These are phyloP conservation scores for Pulveroboletus sp. DNA, from an alignment of 768 basidiomycete genomes.

Conservation along the genomic window DNA sequence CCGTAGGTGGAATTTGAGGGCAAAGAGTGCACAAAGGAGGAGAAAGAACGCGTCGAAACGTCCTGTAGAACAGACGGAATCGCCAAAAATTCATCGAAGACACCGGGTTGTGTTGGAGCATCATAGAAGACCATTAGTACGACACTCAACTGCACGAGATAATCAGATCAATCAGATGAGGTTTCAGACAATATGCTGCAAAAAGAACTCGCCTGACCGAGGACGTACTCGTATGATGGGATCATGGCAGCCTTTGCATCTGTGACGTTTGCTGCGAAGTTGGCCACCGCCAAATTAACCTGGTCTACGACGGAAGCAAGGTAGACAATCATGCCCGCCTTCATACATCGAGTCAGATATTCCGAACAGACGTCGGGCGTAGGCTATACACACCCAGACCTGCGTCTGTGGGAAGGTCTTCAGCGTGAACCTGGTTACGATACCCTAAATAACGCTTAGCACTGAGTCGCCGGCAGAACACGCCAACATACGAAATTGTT, in stretches of 20 bases:
- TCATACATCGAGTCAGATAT: background rate
- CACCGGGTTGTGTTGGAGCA: constrained; percentile 26
- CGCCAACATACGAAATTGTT: constrained; percentile 46
- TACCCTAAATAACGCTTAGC: constrained; percentile 35
- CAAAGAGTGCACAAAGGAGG: constrained; percentile 6
- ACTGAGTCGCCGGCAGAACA: too few relatives aligned
- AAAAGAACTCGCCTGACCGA: too few relatives aligned
- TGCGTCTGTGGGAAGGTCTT: constrained; percentile 48
- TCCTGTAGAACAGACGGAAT: constrained; percentile 3
- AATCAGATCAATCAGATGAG: too few relatives aligned
- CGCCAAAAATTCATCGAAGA: constrained; percentile 26
- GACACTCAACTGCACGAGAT: too few relatives aligned
- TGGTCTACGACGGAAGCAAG: constrained; percentile 4
- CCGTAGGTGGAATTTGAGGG: constrained; percentile 1
- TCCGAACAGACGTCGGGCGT: too few relatives aligned
- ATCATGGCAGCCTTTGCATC: constrained; percentile 33
- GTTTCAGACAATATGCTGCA: too few relatives aligned
- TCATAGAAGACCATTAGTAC: constrained; percentile 54
- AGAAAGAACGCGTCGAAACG: constrained; percentile 13
- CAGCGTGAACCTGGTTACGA: constrained; percentile 55
- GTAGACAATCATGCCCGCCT: constrained; percentile 47
- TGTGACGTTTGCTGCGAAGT: constrained; percentile 9
- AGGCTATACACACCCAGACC: constrained; percentile 50
- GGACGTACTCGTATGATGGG: constrained; percentile 37
- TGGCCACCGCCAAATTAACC: constrained; percentile 8